phyloP scores from a whole-genome alignment of 2,329 filamentous ascomycete species.

The Pseudogymnoascus sp. region DNA sequence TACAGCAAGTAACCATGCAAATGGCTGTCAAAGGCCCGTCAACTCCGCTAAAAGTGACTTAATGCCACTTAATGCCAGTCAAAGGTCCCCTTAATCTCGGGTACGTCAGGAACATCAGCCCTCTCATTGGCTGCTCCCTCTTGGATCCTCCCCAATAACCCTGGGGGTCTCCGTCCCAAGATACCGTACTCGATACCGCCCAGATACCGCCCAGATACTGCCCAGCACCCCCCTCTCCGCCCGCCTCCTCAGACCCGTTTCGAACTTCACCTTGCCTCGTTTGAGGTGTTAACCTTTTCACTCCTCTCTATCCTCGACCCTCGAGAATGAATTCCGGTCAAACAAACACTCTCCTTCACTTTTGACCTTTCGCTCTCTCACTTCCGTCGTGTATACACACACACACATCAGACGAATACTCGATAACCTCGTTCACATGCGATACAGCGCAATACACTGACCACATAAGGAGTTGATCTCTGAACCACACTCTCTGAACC shows the following conservation, averaged over 20 bases:
- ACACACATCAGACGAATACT: background rate
- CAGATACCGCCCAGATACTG: background rate
- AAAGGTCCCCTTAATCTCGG: constrained; percentile 1
- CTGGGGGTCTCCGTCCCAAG: background rate
- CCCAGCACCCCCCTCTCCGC: background rate
- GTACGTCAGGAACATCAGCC: background rate
- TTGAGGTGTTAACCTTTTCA: background rate
- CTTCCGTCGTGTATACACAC: background rate
- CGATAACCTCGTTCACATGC: background rate
- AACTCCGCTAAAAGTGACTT: background rate
- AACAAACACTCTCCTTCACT: constrained; percentile 4
- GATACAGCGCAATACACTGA: background rate
- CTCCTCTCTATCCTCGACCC: background rate
- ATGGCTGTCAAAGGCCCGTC: background rate
- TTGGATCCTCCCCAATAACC: background rate
- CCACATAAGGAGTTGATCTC: constrained; percentile 6
- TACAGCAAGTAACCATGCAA: background rate
- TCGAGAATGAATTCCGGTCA: background rate
- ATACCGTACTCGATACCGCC: constrained; percentile 1
- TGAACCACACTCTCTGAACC: constrained; percentile 4
- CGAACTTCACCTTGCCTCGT: background rate
- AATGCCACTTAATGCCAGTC: background rate
- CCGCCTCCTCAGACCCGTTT: constrained; percentile 2
- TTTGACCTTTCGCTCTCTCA: background rate
- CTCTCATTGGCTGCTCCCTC: background rate